A percentile compares a stretch with the other conserved stretches of the same genome.
These are phyloP conservation scores for Metschnikowia corniflorae DNA, from an alignment of 805 yeast species.

Conservation along the genomic window DNA sequence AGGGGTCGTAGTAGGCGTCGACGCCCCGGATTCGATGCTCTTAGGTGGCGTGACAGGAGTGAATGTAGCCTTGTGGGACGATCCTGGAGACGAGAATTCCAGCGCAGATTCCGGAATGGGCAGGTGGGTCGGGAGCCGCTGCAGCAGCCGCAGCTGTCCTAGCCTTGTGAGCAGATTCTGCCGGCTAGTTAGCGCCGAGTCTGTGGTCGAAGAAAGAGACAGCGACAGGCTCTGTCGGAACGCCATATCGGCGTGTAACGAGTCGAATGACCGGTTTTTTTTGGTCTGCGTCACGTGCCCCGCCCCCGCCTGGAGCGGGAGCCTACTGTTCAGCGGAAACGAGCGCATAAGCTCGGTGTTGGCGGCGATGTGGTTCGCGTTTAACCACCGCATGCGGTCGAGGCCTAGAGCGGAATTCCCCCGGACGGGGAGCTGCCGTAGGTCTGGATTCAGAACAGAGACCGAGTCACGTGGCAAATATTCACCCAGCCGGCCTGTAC, in stretches of 20 bases:
- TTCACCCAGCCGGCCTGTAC: conserved; percentile 10
- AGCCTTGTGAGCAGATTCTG: conserved; percentile 1
- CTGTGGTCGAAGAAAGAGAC: conserved; percentile 9
- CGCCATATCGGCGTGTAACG: conserved; percentile 14
- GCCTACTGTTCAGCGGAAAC: conserved; percentile 5
- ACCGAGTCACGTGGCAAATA: conserved; percentile 29
- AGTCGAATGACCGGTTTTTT: conserved; percentile 12
- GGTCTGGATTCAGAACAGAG: conserved; percentile 9
- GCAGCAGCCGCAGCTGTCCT: conserved; percentile 3
- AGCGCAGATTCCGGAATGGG: conserved; percentile 5
- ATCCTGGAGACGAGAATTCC: conserved; percentile 5
- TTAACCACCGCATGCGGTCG: conserved; percentile 16
- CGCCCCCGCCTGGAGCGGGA: conserved; percentile 8
- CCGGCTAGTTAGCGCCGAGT: background rate
- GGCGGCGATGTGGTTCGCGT: background rate
- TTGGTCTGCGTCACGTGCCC: conserved; percentile 18
- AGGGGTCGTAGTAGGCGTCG: background rate
- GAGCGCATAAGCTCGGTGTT: conserved; percentile 7
- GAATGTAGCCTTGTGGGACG: background rate
- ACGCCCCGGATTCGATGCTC: background rate
- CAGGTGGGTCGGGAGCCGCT: conserved; percentile 4
- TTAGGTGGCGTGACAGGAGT: background rate
- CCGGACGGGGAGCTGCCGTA: conserved; percentile 14
- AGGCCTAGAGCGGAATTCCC: conserved; percentile 16
- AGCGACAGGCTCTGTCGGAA: conserved; percentile 10